Evolutionary conservation across 2,329 filamentous ascomycete species (phyloP), one percentile per base, ranked within the genome.

Genomic region (Xylaria sp.): DNA sequence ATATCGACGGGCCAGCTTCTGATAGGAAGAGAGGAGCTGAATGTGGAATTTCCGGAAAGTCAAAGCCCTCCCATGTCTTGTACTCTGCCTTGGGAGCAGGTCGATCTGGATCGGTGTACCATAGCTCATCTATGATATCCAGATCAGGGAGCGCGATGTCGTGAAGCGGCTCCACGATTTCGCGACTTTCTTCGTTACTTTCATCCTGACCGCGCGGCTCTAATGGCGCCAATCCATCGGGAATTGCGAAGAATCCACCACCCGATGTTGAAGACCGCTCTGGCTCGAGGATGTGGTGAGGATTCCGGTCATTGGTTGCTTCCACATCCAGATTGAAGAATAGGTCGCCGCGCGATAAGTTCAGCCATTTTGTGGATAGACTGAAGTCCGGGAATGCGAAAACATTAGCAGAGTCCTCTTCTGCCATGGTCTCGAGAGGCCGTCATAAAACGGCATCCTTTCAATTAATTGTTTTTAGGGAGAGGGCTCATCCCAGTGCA

Each of bases 41-140:
- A 8, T 76, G 73, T 3, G 76, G 69, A 4, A 76, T 69, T n/a
- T 76, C 70, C 0, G 74, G 66, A 9, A 74, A 70, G 1, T 79
- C 74, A 66, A 92, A 92, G 1, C 73, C 75, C 65, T 91, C 86
- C 90, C 90, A 94, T 0, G 86, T 87, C 61, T 80, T 82, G 67
- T 85, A 84, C 46, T 75, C 71, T 5, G 79, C 73, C 4, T 62
- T 54, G 3, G 70, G 70, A n/a, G 65, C 55, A 1, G 66, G 53
- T 8, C 68, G 62, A 10, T 74, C 68, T 6, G 77, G 73, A 1
- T 74, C 69, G 0, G 73, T 67, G 42, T 79, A 71, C 84, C 85
- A 88, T 1, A 80, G 63, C 46, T 83, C 76, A 2, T 68, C 63
- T 44, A 71, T 68, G 7, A 68, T 59, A 46, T 70, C 62, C n/a